Conservation (phyloP, 371 early-diverging fungal species). For the Capillidium heterosporum region DNA sequence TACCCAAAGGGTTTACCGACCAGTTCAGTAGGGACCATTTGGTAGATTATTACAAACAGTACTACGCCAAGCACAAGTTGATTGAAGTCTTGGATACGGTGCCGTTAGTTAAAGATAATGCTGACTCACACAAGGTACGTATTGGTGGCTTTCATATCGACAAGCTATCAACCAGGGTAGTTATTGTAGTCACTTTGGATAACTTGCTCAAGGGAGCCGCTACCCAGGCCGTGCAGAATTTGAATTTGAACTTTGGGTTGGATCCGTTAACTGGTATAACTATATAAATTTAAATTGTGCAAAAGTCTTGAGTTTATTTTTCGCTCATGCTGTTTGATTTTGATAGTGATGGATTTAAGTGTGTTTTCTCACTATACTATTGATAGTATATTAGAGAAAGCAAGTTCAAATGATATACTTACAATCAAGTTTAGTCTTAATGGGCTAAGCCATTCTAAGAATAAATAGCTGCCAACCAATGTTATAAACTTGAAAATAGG, state of each 20-base stretch:
- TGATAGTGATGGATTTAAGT: too few relatives aligned
- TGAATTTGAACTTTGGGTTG: slow-evolving; percentile 18
- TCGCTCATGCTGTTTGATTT: too few relatives aligned
- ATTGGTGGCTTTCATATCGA: slow-evolving; percentile 79
- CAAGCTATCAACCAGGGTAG: slow-evolving; percentile 61
- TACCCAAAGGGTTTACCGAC: slow-evolving; percentile 38
- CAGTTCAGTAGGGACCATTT: slow-evolving; percentile 26
- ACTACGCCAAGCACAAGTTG: slow-evolving; percentile 58
- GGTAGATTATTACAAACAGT: slow-evolving; percentile 39
- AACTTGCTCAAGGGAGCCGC: slow-evolving; percentile 93
- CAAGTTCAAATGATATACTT: too few relatives aligned
- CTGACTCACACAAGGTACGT: slow-evolving; percentile 64
- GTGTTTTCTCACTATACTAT: too few relatives aligned
- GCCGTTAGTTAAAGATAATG: slow-evolving; percentile 75
- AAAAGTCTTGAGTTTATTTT: too few relatives aligned
- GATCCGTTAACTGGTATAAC: not conserved
- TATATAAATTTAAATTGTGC: too few relatives aligned
- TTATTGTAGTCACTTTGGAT: slow-evolving; percentile 85
- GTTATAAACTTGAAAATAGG: too few relatives aligned
- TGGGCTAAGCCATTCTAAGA: too few relatives aligned
- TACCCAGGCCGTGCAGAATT: slow-evolving; percentile 78
- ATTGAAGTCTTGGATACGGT: slow-evolving; percentile 56
- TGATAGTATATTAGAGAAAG: too few relatives aligned
- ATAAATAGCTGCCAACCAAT: too few relatives aligned
- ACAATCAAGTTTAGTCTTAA: too few relatives aligned